Base-by-base conservation (phyloP, 1,139 yeast genomes). In the Debaryomyces fabryi region DNA sequence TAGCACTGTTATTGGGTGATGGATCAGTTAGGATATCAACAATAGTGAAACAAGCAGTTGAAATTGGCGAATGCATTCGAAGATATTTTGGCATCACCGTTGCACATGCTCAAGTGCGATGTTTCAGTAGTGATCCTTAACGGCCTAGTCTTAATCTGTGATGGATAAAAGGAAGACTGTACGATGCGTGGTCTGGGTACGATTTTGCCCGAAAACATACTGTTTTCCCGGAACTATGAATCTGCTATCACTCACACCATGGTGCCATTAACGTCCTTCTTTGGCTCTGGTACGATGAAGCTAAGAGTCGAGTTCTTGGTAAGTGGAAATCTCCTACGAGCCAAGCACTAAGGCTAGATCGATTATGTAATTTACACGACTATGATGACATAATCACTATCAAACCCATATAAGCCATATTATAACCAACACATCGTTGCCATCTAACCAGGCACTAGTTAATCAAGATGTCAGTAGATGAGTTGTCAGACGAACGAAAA, bases 401-500 rank as follows among this genome's bases (percentile, higher is more conserved):
- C 13, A 35, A 21, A 27, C 30, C 13, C 13, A 27, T 27, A 24
- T 24, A 24, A 20, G 38, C 38, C 25, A 21, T 18, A 18, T 20
- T 34, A 20, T 3, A 20, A 21, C 25, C 15, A 21, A 35, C 38
- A 15, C 35, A 15, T 16, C n/a, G 35, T 32, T 32, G 35, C 35
- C 35, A 32, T 32, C 21, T 10, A 12, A 10, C 6, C n/a, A 3
- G 20, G 38, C n/a, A 35, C 13, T n/a, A 20, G 16, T 9, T 35
- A 20, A 20, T 20, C n/a, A 30, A 18, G 10, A 35, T 24, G 30
- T 10, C 41, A 23, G 21, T 41, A 47, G 49, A 49, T 21, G 49
- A 48, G 25, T 37, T 46, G 39, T 23, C 42, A 18, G 49, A 48
- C 10, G 50, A 51, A 3, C 48, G 45, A 16, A 32, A 21, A 10